Base-by-base conservation (phyloP, 805 yeast genomes). In the Zygosaccharomyces bisporus region DNA sequence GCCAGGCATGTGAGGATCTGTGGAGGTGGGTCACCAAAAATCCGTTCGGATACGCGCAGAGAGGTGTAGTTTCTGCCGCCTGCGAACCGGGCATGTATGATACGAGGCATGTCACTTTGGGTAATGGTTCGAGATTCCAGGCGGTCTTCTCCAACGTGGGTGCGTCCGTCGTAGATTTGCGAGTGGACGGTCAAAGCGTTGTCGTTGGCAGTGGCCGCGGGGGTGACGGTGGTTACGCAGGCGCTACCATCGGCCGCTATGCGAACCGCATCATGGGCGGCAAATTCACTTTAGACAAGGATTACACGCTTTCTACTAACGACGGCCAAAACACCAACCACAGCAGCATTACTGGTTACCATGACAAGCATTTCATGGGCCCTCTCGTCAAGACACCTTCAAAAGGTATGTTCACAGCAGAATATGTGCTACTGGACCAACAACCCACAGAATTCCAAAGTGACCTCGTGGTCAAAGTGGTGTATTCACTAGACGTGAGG, bases 1-100 rank as follows among this genome's bases (percentile, higher is more conserved):
- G 75, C 24, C 73, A 74, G 16, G 86, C 91, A 14, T 84, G 91
- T 61, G 63, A 60, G 38, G 91, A 84, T 60, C 68, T 85, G 49
- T 86, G 93, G 91, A 75, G 72, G 43, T 86, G 95, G 93, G 78
- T 86, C 23, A 71, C 74, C 16, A 69, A 73, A 56, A 80, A 84
- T 58, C 90, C 90, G 5, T 71, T 58, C 51, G 90, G 90, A 16
- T 83, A 74, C 43, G 59, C 60, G 42, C 41, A 59, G 16, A 50
- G 52, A 33, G 64, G 64, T 39, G 53, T 57, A 8, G 53, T 50
- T n/a, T 45, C 51, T 19, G 19, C 39, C 10, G 57, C 56, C 13
- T 51, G 19, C 24, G 14, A 10, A 4, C 49, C 44, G 2, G 38
- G 54, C 10, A 51, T 54, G 50, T 72, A 49, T 37, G 57, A 55